A percentile compares a stretch with the other conserved stretches of the same genome.
phyloP scores from a whole-genome alignment of 768 basidiomycete genomes.

The Leccinum olivaceopallidum region DNA sequence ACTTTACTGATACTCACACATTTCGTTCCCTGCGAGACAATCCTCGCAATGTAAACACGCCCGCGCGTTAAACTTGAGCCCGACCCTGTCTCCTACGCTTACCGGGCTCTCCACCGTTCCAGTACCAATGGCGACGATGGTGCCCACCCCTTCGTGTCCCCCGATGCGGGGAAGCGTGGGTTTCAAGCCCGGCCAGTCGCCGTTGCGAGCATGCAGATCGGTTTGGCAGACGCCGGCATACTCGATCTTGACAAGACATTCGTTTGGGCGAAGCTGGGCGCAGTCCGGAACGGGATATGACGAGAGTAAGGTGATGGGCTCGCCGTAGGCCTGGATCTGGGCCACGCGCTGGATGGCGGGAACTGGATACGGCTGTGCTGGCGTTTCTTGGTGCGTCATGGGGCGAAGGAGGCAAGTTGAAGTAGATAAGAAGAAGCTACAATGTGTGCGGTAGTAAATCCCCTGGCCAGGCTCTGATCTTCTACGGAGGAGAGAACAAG shows the following conservation, averaged over 20 bases:
- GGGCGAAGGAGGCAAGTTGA: too few relatives aligned
- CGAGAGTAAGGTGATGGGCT: constrained; percentile 15
- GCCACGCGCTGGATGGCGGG: constrained; percentile 31
- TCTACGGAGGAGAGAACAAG: too few relatives aligned
- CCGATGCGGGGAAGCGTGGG: constrained; percentile 37
- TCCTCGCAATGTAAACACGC: constrained; percentile 41
- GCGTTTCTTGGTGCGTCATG: constrained; percentile 3
- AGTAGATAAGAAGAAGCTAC: too few relatives aligned
- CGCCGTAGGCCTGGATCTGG: constrained; percentile 17
- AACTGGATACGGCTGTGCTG: not conserved
- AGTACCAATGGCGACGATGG: constrained; percentile 44
- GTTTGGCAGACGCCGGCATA: constrained; percentile 45
- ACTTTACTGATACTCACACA: constrained; percentile 18
- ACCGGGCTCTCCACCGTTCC: constrained; percentile 32
- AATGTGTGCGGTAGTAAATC: too few relatives aligned
- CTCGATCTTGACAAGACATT: constrained; percentile 42
- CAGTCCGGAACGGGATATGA: constrained; percentile 19
- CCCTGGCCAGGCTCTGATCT: too few relatives aligned
- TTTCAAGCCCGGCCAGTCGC: constrained; percentile 34
- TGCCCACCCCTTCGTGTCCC: constrained; percentile 50
- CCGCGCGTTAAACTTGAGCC: constrained; percentile 45
- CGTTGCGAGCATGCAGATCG: constrained; percentile 41
- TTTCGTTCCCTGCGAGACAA: constrained; percentile 40
- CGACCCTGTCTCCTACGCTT: constrained; percentile 41
- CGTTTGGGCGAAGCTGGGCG: constrained; percentile 18